Conservation (phyloP, 2,329 filamentous ascomycete species). For the Stachybotrys chlorohalonatus region DNA sequence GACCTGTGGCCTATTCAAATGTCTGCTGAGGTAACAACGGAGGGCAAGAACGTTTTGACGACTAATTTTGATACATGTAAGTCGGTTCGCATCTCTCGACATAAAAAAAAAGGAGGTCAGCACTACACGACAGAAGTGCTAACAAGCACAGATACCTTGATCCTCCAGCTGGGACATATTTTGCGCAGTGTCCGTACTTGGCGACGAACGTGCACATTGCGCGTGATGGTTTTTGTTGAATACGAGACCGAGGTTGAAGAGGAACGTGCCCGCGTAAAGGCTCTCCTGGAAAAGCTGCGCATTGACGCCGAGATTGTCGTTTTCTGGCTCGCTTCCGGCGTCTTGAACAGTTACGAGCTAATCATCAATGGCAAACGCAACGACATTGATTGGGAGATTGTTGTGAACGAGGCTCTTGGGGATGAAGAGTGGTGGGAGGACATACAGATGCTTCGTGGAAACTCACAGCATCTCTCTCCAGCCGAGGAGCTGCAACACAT, state of each 20-base stretch:
- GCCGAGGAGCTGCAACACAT: constrained; percentile 35
- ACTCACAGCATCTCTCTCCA: constrained; percentile 24
- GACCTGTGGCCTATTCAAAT: constrained; percentile 92
- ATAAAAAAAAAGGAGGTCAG: background rate
- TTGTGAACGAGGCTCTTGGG: constrained; percentile 57
- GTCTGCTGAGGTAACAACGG: constrained; percentile 70
- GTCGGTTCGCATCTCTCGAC: constrained; percentile 12
- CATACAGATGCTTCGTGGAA: constrained; percentile 46
- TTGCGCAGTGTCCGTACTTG: constrained; percentile 72
- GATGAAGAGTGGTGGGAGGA: constrained; percentile 80
- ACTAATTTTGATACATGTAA: constrained; percentile 87
- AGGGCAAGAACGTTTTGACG: constrained; percentile 60
- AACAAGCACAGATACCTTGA: constrained; percentile 50
- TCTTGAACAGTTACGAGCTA: constrained; percentile 62
- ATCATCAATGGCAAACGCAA: constrained; percentile 63
- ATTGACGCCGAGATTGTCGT: constrained; percentile 74
- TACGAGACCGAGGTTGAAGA: constrained; percentile 79
- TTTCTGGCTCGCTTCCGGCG: constrained; percentile 71
- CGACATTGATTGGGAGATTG: constrained; percentile 44
- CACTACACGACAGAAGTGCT: constrained; percentile 2
- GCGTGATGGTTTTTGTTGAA: constrained; percentile 81
- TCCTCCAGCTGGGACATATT: constrained; percentile 78
- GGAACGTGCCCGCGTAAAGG: constrained; percentile 62
- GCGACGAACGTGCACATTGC: constrained; percentile 62
- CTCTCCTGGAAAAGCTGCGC: constrained; percentile 68